A percentile compares a stretch with the other conserved stretches of the same genome.
phyloP scores from a whole-genome alignment of 176 grass and related monocot genomes.

The Rhynchospora pubera region DNA sequence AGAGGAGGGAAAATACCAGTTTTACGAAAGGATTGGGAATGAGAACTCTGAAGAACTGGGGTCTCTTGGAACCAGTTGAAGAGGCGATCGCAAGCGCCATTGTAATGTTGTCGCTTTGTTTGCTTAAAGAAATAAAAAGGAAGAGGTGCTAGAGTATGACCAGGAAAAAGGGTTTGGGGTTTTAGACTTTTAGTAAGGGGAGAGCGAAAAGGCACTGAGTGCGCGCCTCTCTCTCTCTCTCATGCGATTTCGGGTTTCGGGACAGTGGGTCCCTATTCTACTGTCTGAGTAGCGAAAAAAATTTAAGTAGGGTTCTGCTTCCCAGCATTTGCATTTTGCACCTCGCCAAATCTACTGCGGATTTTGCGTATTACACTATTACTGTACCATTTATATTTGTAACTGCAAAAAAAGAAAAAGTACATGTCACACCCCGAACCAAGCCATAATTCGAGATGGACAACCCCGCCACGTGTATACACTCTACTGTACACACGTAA shows the following conservation, averaged over 20 bases:
- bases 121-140: neutral
- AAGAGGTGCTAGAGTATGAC: neutral
- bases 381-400: too few relatives aligned
- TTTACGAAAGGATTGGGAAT: constrained; percentile 21
- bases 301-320: too few relatives aligned
- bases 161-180: neutral
- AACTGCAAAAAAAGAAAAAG: too few relatives aligned
- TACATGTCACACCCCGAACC: too few relatives aligned
- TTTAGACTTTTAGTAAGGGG: neutral
- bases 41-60: constrained; percentile 32
- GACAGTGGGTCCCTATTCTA: neutral
- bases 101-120: neutral
- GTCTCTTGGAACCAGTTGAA: neutral
- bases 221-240: neutral
- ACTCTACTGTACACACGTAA: too few relatives aligned
- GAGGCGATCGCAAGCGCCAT: constrained; percentile 1
- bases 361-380: too few relatives aligned
- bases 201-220: neutral
- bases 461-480: too few relatives aligned
- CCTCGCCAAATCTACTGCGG: too few relatives aligned
- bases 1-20: constrained; percentile 1
- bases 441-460: too few relatives aligned
- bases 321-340: too few relatives aligned
- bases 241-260: neutral
- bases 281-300: too few relatives aligned